Percentiles rank a stretch among this genome's conserved stretches.
These are phyloP conservation scores for Thalassiosira profunda DNA, from an alignment of 108 stramenopile species.

Conservation along the genomic window DNA sequence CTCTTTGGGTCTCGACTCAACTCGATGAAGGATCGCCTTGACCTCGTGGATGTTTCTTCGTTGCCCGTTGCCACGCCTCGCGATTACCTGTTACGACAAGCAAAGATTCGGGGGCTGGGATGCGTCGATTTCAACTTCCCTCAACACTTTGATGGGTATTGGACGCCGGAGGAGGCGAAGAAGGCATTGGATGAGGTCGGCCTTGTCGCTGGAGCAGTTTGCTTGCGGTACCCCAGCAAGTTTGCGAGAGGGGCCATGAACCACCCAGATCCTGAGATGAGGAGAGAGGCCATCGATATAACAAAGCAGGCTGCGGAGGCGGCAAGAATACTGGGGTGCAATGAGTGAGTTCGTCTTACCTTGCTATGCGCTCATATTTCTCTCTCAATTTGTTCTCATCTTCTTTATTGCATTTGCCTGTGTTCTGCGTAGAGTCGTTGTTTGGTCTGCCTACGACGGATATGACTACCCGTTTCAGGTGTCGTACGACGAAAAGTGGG, in stretches of 20 bases:
- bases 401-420: no score
- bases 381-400: no score
- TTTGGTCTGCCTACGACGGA: conserved; percentile 91
- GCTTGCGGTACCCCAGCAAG: conserved; percentile 81
- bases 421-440: conserved; percentile 54
- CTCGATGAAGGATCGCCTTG: conserved; percentile 87
- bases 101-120: conserved; percentile 66
- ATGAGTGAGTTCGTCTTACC: conserved; percentile 29
- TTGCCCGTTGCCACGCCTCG: conserved; percentile 37
- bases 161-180: conserved; percentile 54
- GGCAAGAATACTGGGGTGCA: conserved; percentile 66
- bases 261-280: conserved; percentile 62
- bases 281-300: conserved; percentile 75
- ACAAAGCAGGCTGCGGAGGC: conserved; percentile 74
- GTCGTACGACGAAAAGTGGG: conserved; percentile 80
- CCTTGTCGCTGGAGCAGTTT: conserved; percentile 83
- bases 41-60: conserved; percentile 35
- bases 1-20: conserved; percentile 86
- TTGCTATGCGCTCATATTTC: no score
- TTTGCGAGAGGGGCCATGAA: conserved; percentile 88
- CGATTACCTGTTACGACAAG: conserved; percentile 76
- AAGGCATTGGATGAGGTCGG: conserved; percentile 59
- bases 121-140: conserved; percentile 93
- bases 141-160: conserved; percentile 75
- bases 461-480: conserved; percentile 91